Evolutionary conservation across 2,329 filamentous ascomycete species (phyloP).

Genomic region (Acrocalymma vagum): DNA sequence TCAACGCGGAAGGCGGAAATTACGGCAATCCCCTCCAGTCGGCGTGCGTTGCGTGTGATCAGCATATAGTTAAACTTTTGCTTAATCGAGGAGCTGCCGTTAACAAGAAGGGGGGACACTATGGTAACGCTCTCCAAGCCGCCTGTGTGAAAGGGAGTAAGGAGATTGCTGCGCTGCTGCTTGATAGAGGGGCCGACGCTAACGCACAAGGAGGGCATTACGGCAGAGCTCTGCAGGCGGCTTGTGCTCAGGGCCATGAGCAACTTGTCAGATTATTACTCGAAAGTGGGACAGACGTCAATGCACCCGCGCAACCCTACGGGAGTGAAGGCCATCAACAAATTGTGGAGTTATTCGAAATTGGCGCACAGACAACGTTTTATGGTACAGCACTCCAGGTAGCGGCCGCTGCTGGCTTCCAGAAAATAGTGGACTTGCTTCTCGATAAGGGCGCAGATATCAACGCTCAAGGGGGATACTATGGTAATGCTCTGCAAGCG

Average conservation of each 20-base stretch:
- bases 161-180: too few relatives aligned
- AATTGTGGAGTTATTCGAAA: constrained; percentile 4
- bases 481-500: constrained; percentile 7
- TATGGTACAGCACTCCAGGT: constrained; percentile 5
- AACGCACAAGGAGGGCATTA: constrained; percentile 4
- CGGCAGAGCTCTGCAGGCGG: constrained; percentile 5
- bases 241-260: background rate
- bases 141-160: too few relatives aligned
- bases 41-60: too few relatives aligned
- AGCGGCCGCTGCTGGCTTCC: too few relatives aligned
- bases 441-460: constrained; percentile 1
- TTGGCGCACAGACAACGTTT: too few relatives aligned
- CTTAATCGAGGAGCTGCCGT: too few relatives aligned
- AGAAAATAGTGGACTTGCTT: constrained; percentile 7
- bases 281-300: background rate
- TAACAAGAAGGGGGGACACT: too few relatives aligned
- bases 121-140: too few relatives aligned
- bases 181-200: constrained; percentile 2
- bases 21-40: too few relatives aligned
- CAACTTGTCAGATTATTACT: constrained; percentile 6
- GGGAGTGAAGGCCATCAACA: constrained; percentile 1
- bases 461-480: too few relatives aligned
- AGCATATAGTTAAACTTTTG: too few relatives aligned
- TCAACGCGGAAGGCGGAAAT: too few relatives aligned
- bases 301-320: constrained; percentile 6